These are phyloP conservation scores for Dictyostelium firmibasis DNA, from an alignment of 78 protist species.

Conservation along the genomic window DNA sequence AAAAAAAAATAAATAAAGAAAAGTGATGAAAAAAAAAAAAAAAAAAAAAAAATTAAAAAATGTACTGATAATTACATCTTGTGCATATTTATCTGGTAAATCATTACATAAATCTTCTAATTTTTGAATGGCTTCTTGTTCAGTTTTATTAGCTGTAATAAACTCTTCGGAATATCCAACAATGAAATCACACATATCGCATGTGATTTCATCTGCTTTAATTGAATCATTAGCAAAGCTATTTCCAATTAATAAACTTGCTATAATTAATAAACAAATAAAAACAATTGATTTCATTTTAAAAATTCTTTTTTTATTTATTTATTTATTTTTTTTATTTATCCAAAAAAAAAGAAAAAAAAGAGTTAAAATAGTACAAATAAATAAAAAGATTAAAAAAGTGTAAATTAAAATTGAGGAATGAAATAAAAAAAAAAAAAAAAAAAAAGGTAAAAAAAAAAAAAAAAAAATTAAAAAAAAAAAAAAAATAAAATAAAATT, in stretches of 20 bases:
- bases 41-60: background rate
- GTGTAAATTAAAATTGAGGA: background rate
- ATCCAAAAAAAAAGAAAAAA: background rate
- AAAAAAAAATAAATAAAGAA: background rate
- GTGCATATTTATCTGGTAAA: background rate
- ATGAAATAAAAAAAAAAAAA: too few relatives aligned
- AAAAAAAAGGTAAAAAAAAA: too few relatives aligned
- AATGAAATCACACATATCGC: slow-evolving; percentile 8
- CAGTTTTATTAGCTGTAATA: background rate
- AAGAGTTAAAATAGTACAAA: background rate
- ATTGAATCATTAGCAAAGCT: background rate
- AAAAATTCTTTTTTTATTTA: background rate
- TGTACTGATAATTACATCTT: background rate
- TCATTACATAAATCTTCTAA: background rate
- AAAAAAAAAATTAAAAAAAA: too few relatives aligned
- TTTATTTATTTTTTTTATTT: background rate
- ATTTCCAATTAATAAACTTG: background rate
- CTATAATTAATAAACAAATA: background rate
- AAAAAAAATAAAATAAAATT: too few relatives aligned
- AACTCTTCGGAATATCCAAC: background rate
- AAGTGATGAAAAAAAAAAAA: background rate
- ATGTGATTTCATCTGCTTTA: background rate
- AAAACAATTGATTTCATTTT: background rate
- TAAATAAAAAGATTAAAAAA: background rate
- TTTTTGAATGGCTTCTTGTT: background rate